phyloP scores from a whole-genome alignment of 2,329 filamentous ascomycete genomes.

The Acrodontium crateriforme region DNA sequence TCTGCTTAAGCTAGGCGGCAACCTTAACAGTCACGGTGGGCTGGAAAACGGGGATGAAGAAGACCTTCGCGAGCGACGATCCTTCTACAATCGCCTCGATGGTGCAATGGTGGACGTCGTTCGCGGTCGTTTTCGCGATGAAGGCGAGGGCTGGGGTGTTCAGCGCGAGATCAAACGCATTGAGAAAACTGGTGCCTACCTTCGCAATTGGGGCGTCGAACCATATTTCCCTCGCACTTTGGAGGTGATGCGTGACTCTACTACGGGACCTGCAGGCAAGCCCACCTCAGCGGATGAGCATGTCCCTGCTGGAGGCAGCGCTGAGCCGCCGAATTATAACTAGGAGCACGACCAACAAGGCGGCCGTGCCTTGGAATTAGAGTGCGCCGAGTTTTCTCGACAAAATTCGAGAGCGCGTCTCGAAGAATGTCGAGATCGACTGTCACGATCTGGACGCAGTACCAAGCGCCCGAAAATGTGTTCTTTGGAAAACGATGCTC shows the following conservation, averaged over 20 bases:
- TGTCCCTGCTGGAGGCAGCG: background rate
- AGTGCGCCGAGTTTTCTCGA: too few species aligned
- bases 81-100: constrained; percentile 37
- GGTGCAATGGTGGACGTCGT: constrained; percentile 40
- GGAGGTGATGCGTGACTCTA: constrained; percentile 35
- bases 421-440: too few species aligned
- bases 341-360: background rate
- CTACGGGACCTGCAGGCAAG: background rate
- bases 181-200: constrained; percentile 40
- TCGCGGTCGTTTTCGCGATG: constrained; percentile 33
- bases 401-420: too few species aligned
- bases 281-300: too few species aligned
- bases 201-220: constrained; percentile 38
- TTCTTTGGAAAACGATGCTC: too few species aligned
- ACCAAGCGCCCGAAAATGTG: too few species aligned
- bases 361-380: too few species aligned
- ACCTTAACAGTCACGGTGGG: constrained; percentile 41
- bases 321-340: background rate
- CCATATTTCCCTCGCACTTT: constrained; percentile 40
- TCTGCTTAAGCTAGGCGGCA: constrained; percentile 41
- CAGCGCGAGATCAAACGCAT: constrained; percentile 40
- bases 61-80: constrained; percentile 34
- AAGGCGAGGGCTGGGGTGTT: constrained; percentile 39
- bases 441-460: too few species aligned
- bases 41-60: constrained; percentile 35